These are phyloP conservation scores for Fusarium devonianum DNA, from an alignment of 2,329 filamentous ascomycete genomes.

Conservation along the genomic window DNA sequence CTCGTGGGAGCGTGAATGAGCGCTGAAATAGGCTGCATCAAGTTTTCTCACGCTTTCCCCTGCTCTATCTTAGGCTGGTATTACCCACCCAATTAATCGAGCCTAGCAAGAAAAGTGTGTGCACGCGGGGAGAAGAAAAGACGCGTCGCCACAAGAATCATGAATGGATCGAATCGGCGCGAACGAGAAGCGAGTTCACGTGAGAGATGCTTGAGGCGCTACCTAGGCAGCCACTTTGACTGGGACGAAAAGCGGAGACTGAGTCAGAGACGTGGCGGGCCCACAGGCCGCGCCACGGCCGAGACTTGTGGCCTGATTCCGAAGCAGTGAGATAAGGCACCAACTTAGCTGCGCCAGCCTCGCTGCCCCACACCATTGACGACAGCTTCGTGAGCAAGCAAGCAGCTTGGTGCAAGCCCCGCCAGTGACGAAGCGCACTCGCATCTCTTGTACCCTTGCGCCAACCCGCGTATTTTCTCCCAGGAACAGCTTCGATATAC, in stretches of 20 bases:
- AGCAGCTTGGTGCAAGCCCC: constrained; percentile 40
- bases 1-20: constrained; percentile 26
- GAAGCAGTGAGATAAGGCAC: constrained; percentile 29
- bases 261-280: constrained; percentile 31
- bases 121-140: constrained; percentile 27
- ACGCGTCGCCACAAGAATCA: constrained; percentile 36
- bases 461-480: constrained; percentile 21
- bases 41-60: constrained; percentile 21
- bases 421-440: constrained; percentile 43
- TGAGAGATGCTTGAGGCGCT: constrained; percentile 33
- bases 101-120: constrained; percentile 16
- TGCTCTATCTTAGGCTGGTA: constrained; percentile 14
- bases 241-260: constrained; percentile 14
- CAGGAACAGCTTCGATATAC: constrained; percentile 33
- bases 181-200: constrained; percentile 48
- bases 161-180: constrained; percentile 40
- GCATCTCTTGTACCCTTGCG: constrained; percentile 33
- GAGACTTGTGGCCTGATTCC: constrained; percentile 27
- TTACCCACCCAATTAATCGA: constrained; percentile 8
- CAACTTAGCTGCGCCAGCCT: constrained; percentile 25
- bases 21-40: constrained; percentile 13
- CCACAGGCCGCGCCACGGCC: constrained; percentile 26
- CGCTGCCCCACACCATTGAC: constrained; percentile 44
- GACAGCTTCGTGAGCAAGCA: constrained; percentile 44
- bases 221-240: constrained; percentile 45